Evolutionary conservation across 768 basidiomycete genomes (phyloP).

Genomic region (Astraeus odoratus): DNA sequence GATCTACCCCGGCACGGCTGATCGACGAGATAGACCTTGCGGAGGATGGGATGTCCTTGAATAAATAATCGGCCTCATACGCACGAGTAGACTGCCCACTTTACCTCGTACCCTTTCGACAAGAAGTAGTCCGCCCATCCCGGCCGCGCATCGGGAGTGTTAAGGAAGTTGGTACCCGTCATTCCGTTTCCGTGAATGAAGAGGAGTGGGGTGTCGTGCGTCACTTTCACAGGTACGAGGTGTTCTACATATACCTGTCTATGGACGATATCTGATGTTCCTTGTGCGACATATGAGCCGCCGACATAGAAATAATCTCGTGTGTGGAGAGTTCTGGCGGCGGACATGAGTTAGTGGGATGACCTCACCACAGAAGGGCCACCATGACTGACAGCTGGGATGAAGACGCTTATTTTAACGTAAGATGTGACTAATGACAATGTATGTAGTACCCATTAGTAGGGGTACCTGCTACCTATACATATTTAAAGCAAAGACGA

Average conservation of each 20-base stretch:
- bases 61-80: too few relatives aligned
- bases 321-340: slow-evolving; percentile 33
- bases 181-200: slow-evolving; percentile 47
- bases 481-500: too few relatives aligned
- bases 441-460: too few relatives aligned
- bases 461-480: too few relatives aligned
- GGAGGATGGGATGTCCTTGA: slow-evolving; percentile 1
- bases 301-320: slow-evolving; percentile 46
- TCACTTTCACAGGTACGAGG: slow-evolving; percentile 33
- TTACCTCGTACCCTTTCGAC: slow-evolving; percentile 43
- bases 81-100: background rate
- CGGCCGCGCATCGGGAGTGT: slow-evolving; percentile 45
- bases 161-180: slow-evolving; percentile 47
- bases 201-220: slow-evolving; percentile 35
- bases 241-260: slow-evolving; percentile 51
- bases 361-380: background rate
- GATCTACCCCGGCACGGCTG: slow-evolving; percentile 42
- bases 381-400: too few relatives aligned
- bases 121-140: slow-evolving; percentile 57
- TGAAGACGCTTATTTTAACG: too few relatives aligned
- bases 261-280: slow-evolving; percentile 31
- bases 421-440: too few relatives aligned
- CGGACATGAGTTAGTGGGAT: background rate
- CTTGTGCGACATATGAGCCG: slow-evolving; percentile 30
- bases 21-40: slow-evolving; percentile 39